Evolutionary conservation across 2,329 filamentous ascomycete genomes (phyloP).

Genomic region (Fusarium luffae): DNA sequence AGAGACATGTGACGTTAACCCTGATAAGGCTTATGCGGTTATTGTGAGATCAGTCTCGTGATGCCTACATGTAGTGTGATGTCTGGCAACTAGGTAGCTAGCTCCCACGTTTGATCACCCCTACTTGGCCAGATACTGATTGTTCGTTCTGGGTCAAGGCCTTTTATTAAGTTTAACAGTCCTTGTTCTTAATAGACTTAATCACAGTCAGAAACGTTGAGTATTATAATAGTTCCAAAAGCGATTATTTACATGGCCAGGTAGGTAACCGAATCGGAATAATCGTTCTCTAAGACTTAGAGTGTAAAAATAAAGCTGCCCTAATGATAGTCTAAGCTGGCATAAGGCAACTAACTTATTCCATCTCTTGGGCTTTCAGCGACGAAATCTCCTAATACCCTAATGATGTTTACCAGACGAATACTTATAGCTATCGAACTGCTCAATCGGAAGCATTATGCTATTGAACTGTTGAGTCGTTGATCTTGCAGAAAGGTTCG

Average conservation of each 20-base stretch:
- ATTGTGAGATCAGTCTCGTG: neutral
- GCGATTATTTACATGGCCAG: neutral
- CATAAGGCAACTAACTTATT: neutral
- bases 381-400: neutral
- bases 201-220: neutral
- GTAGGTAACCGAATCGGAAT: neutral
- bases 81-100: neutral
- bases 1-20: neutral
- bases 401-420: neutral
- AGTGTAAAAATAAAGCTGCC: neutral
- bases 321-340: neutral
- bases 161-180: neutral
- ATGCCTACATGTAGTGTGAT: neutral
- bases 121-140: neutral
- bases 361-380: neutral
- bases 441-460: neutral
- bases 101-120: neutral
- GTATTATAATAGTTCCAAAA: neutral
- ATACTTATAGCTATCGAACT: neutral
- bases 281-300: neutral
- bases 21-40: neutral
- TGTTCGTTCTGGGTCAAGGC: neutral
- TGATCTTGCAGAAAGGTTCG: neutral
- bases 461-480: neutral
- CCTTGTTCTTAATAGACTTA: neutral